Percentiles rank a stretch among this genome's conserved stretches.
Conservation (phyloP, 1,139 yeast genomes). For the Pichia sp. region DNA sequence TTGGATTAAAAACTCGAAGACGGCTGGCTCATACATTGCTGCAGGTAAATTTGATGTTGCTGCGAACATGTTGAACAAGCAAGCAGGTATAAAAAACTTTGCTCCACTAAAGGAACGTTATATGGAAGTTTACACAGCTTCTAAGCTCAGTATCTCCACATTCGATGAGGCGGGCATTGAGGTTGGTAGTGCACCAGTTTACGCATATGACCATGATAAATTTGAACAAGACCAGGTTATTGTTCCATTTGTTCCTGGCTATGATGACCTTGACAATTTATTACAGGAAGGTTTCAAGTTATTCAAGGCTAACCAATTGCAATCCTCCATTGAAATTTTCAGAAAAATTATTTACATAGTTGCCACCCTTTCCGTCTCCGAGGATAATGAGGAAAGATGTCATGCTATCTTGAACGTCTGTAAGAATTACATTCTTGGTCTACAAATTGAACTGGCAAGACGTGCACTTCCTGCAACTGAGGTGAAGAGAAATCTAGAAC, state of each 20-base stretch:
- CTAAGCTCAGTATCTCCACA: slow-evolving; percentile 70
- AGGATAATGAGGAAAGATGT: slow-evolving; percentile 68
- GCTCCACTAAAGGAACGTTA: slow-evolving; percentile 83
- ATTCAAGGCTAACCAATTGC: slow-evolving; percentile 79
- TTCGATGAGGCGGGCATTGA: slow-evolving; percentile 42
- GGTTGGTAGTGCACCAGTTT: slow-evolving; percentile 53
- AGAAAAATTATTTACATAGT: slow-evolving; percentile 73
- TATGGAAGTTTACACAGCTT: slow-evolving; percentile 73
- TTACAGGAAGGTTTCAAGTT: slow-evolving; percentile 73
- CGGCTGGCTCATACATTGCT: slow-evolving; percentile 91
- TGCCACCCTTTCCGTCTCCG: slow-evolving; percentile 62
- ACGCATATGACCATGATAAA: slow-evolving; percentile 57
- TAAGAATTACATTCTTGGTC: slow-evolving; percentile 86
- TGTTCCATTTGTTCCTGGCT: slow-evolving; percentile 71
- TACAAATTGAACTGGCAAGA: slow-evolving; percentile 84
- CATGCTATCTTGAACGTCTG: slow-evolving; percentile 65
- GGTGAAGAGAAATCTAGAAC: slow-evolving; percentile 78
- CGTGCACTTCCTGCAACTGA: slow-evolving; percentile 67
- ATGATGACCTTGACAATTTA: slow-evolving; percentile 54
- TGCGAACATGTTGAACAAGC: slow-evolving; percentile 83
- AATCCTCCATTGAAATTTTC: slow-evolving; percentile 72
- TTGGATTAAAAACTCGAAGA: slow-evolving; percentile 87
- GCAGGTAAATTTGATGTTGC: slow-evolving; percentile 97
- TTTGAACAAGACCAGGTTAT: slow-evolving; percentile 41
- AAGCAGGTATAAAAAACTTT: slow-evolving; percentile 77